These are phyloP conservation scores for Parasarocladium wereldwijsianum DNA, from an alignment of 2,329 filamentous ascomycete species.

Conservation along the genomic window DNA sequence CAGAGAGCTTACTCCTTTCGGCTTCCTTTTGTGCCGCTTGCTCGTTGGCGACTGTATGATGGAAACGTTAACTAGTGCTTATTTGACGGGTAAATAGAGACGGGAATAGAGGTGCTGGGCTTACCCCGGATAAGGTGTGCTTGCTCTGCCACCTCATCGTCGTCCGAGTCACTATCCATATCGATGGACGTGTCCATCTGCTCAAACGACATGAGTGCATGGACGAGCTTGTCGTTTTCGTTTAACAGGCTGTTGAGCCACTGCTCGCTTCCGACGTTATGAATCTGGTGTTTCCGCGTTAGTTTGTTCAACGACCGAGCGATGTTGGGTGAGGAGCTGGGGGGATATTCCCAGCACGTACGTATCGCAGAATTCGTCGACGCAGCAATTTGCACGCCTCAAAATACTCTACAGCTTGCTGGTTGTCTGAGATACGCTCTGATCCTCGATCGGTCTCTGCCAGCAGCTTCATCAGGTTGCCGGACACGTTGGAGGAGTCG, in stretches of 20 bases:
- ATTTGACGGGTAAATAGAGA: slow-evolving; percentile 5
- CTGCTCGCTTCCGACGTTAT: slow-evolving; percentile 79
- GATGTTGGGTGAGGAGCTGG: no score
- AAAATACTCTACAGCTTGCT: slow-evolving; percentile 59
- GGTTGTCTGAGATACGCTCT: slow-evolving; percentile 77
- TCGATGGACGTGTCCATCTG: slow-evolving; percentile 80
- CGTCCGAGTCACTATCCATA: slow-evolving; percentile 54
- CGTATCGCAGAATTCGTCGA: slow-evolving; percentile 73
- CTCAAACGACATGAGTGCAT: slow-evolving; percentile 85
- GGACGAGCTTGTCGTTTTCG: slow-evolving; percentile 91
- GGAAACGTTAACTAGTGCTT: slow-evolving; percentile 7
- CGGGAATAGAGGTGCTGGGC: slow-evolving; percentile 11
- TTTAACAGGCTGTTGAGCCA: slow-evolving; percentile 84
- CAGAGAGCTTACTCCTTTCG: slow-evolving; percentile 29
- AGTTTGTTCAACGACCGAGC: no score
- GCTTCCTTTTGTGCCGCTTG: slow-evolving; percentile 38
- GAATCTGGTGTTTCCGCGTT: slow-evolving; percentile 40
- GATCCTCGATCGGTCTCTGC: slow-evolving; percentile 83
- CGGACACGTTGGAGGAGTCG: slow-evolving; percentile 78
- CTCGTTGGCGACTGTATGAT: slow-evolving; percentile 6
- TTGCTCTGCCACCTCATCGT: slow-evolving; percentile 50
- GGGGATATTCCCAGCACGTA: slow-evolving; percentile 25
- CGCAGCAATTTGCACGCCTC: slow-evolving; percentile 77
- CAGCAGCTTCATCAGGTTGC: slow-evolving; percentile 73
- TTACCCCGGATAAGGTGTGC: slow-evolving; percentile 49